phyloP scores from a whole-genome alignment of 495 filamentous ascomycete species.

The Talaromyces thailandensis region DNA sequence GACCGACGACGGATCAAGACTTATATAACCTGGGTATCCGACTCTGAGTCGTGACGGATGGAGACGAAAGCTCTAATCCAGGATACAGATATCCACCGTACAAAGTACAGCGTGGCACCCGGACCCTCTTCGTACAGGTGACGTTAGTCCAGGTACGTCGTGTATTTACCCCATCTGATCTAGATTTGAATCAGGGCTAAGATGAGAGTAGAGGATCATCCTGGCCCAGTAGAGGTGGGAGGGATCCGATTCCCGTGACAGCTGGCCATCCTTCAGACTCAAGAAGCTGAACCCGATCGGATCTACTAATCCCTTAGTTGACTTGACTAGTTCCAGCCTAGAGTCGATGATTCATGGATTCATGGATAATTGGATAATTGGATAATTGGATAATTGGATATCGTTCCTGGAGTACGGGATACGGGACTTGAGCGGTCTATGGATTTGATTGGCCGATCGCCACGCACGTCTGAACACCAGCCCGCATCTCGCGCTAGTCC shows the following conservation, averaged over 20 bases:
- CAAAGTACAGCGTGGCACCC: not conserved
- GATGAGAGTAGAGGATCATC: not conserved
- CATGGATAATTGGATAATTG: no score
- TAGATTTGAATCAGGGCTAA: not conserved
- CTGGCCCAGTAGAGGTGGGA: not conserved
- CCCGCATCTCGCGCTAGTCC: not conserved
- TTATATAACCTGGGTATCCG: not conserved
- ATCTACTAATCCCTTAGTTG: no score
- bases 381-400: no score
- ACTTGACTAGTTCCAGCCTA: no score
- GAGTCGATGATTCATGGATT: not conserved
- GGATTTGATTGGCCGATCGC: not conserved
- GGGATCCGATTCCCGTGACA: not conserved
- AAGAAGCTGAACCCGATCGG: not conserved
- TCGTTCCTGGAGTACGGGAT: not conserved
- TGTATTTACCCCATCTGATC: conserved; percentile 1
- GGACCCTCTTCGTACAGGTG: not conserved
- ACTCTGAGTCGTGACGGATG: not conserved
- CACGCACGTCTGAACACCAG: not conserved
- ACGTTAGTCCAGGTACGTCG: not conserved
- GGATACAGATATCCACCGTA: not conserved
- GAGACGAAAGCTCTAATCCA: not conserved
- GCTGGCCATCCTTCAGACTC: not conserved
- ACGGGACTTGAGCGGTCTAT: no score
- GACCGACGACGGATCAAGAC: not conserved